Conservation (phyloP, 2,329 filamentous ascomycete species). For the Ascochyta koolunga region DNA sequence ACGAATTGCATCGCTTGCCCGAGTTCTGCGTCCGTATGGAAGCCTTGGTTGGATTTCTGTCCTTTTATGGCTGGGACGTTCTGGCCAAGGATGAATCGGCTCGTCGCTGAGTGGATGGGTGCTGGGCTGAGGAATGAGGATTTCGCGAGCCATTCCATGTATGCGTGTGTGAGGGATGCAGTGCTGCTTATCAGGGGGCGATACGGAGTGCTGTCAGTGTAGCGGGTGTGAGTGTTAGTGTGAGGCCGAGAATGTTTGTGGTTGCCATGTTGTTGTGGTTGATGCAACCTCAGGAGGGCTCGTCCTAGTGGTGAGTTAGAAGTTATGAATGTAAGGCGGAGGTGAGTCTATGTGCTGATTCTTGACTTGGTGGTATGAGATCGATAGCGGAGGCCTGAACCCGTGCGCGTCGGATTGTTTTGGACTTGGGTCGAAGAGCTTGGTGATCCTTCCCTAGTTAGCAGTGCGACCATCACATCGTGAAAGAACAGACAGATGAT, state of each 20-base stretch:
- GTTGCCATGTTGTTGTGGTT: conserved; percentile 4
- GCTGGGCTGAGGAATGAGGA: conserved; percentile 25
- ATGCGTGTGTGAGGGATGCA: conserved; percentile 35
- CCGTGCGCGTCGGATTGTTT: background rate
- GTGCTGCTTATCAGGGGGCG: conserved; percentile 30
- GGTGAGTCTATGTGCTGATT: background rate
- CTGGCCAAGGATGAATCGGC: background rate
- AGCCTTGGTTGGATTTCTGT: background rate
- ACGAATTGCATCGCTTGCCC: conserved; percentile 18
- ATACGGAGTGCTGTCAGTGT: conserved; percentile 30
- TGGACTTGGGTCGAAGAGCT: background rate
- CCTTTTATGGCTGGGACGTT: background rate
- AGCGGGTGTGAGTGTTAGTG: background rate
- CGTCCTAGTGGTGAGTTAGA: too few species aligned
- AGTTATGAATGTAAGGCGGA: background rate
- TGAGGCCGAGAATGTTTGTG: conserved; percentile 1
- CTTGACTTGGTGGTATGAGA: background rate
- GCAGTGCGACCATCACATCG: background rate
- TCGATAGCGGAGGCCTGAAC: background rate
- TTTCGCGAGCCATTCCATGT: conserved; percentile 33
- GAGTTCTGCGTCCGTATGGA: too few species aligned
- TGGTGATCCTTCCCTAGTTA: background rate
- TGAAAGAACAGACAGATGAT: background rate
- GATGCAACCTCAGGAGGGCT: too few species aligned
- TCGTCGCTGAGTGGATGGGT: conserved; percentile 6